These are phyloP conservation scores for Sphaerobolus stellatus DNA, from an alignment of 1,284 basidiomycete species.

Conservation along the genomic window DNA sequence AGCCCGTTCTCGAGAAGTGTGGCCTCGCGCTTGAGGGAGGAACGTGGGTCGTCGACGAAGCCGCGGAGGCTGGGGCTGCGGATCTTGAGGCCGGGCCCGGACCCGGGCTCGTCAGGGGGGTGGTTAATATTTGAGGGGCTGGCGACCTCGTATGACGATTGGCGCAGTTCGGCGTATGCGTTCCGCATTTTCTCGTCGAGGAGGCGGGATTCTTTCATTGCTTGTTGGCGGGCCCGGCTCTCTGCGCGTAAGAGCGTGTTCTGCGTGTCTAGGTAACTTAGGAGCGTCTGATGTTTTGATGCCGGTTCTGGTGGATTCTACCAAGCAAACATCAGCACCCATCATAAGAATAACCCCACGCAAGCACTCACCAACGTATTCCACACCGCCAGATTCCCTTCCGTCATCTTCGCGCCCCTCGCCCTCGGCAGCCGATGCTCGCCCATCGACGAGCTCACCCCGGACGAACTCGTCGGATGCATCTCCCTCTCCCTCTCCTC, in stretches of 20 bases:
- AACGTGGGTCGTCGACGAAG: slow-evolving; percentile 34
- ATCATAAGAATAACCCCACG: too few species aligned
- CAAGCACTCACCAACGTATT: slow-evolving; percentile 70
- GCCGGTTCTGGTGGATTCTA: slow-evolving; percentile 80
- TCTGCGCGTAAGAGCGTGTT: slow-evolving; percentile 72
- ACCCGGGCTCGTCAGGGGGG: slow-evolving; percentile 43
- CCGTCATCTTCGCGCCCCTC: slow-evolving; percentile 69
- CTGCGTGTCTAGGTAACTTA: slow-evolving; percentile 70
- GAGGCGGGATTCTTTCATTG: slow-evolving; percentile 72
- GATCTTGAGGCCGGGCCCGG: slow-evolving; percentile 63
- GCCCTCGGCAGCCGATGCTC: slow-evolving; percentile 58
- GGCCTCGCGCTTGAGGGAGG: slow-evolving; percentile 52
- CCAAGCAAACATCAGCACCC: too few species aligned
- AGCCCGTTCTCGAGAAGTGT: slow-evolving; percentile 82
- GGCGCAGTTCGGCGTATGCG: slow-evolving; percentile 71
- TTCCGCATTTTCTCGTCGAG: slow-evolving; percentile 74
- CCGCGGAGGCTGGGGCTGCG: slow-evolving; percentile 44
- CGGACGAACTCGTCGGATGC: slow-evolving; percentile 23
- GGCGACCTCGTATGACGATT: slow-evolving; percentile 69
- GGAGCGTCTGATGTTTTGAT: slow-evolving; percentile 70
- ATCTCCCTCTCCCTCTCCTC: slow-evolving; percentile 42
- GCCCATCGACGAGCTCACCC: slow-evolving; percentile 45
- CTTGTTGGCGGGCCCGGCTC: slow-evolving; percentile 67
- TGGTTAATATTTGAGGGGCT: too few species aligned
- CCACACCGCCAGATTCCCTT: slow-evolving; percentile 85